These are phyloP conservation scores for Chalciporus sp. DNA, from an alignment of 1,284 basidiomycete species.

Conservation along the genomic window DNA sequence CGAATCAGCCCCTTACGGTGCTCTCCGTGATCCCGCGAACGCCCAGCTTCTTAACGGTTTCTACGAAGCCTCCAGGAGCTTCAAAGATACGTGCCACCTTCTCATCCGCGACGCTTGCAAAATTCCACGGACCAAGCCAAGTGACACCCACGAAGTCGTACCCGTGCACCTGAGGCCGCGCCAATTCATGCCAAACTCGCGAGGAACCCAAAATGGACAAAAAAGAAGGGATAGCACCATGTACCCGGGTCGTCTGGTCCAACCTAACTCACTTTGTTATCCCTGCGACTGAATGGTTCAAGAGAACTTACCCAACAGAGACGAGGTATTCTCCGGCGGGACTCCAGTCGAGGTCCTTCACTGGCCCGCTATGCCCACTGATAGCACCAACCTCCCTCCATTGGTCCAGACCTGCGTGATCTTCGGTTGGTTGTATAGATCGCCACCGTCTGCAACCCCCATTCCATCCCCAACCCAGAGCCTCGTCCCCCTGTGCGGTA, in stretches of 20 bases:
- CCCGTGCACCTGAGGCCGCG: conserved; percentile 91
- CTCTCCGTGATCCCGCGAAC: conserved; percentile 48
- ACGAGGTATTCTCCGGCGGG: conserved; percentile 82
- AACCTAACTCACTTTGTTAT: conserved; percentile 44
- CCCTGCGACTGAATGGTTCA: background rate
- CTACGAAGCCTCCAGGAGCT: conserved; percentile 79
- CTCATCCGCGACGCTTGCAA: conserved; percentile 90
- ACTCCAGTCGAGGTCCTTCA: conserved; percentile 84
- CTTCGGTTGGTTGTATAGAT: conserved; percentile 30
- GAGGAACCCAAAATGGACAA: conserved; percentile 8
- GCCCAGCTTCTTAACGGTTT: conserved; percentile 52
- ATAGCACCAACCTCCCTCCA: conserved; percentile 83
- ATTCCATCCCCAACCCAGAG: conserved; percentile 87
- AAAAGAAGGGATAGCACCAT: conserved; percentile 52
- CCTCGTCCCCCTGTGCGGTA: conserved; percentile 53
- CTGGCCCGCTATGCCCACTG: conserved; percentile 78
- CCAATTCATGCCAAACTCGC: conserved; percentile 80
- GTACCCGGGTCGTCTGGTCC: conserved; percentile 90
- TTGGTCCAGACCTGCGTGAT: conserved; percentile 37
- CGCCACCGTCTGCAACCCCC: conserved; percentile 90
- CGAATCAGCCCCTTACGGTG: conserved; percentile 40
- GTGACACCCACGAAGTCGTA: conserved; percentile 86
- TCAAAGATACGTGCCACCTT: conserved; percentile 92
- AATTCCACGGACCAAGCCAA: conserved; percentile 75
- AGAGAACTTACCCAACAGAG: conserved; percentile 67